Evolutionary conservation across 2,329 filamentous ascomycete species (phyloP), one percentile per base, ranked within the genome.

Genomic region (Paraphoma sp.): DNA sequence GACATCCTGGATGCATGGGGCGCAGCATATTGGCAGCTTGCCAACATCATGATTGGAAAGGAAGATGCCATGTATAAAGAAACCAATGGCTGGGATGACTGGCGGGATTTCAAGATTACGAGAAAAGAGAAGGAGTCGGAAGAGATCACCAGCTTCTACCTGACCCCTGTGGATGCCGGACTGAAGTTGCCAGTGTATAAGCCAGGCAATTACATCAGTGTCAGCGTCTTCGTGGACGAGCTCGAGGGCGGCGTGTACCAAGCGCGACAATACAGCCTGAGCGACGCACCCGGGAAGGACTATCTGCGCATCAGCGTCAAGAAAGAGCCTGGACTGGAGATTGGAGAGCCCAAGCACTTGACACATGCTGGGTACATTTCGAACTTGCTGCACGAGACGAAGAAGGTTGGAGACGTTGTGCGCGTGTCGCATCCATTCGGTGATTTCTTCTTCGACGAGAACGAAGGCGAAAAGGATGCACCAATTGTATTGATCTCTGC

Each of bases 231-330:
- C 48, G 82, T 90, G 0, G 83, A 85, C 1, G 69, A 73, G 57
- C 49, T 76, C 12, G 65, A 74, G 7, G 71, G 68, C 9, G 84
- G 84, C n/a, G 82, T 86, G 70, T 76, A 81, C 62, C 90, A 93
- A 74, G 82, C 86, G 16, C 81, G 89, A 31, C 90, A 92, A 74
- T 93, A 92, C 77, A 90, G 88, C 28, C 81, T 93, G 58, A 89
- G 85, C 67, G 88, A 91, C 61, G 81, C 84, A 48, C 88, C 87
- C 2, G 79, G 80, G 2, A 77, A 82, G 8, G 81, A 85, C 48
- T 84, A 87, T 75, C 90, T 90, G 75, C 85, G 90, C 30, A 88
- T 92, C 76, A 89, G 84, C 48, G 83, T 93, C 54, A 91, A 91
- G 81, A 84, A 82, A 56, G 88, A 92, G 67, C 73, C 78, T 2